Conservation (phyloP, 1,284 basidiomycete genomes). For the Heterobasidion annosum region DNA sequence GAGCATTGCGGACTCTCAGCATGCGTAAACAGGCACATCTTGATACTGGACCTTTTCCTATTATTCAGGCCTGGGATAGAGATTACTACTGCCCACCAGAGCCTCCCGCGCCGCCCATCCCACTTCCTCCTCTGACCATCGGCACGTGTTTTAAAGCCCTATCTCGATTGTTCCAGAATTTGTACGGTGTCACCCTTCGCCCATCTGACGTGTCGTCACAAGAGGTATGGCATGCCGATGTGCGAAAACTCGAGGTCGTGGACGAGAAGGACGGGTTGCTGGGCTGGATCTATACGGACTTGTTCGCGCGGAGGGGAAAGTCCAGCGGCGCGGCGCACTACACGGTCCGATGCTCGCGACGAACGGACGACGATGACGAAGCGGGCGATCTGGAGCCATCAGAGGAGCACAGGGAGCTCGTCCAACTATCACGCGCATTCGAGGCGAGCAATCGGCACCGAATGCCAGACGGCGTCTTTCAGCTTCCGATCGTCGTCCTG, state of each 20-base stretch:
- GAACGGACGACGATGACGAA: conserved; percentile 87
- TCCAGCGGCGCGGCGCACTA: conserved; percentile 93
- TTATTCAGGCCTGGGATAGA: conserved; percentile 87
- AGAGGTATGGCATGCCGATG: conserved; percentile 85
- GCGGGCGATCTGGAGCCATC: conserved; percentile 44
- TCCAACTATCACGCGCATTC: conserved; percentile 45
- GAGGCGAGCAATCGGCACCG: conserved; percentile 49
- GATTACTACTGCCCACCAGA: conserved; percentile 83
- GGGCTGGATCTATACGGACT: conserved; percentile 92
- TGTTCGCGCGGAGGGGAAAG: conserved; percentile 84
- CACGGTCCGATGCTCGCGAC: conserved; percentile 89
- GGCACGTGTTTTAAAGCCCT: conserved; percentile 85
- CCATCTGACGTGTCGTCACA: conserved; percentile 61
- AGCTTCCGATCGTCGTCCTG: conserved; percentile 88
- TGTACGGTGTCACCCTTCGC: conserved; percentile 85
- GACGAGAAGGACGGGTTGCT: conserved; percentile 82
- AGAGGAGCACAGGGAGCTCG: conserved; percentile 29
- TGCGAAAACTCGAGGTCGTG: conserved; percentile 88
- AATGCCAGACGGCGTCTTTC: conserved; percentile 63
- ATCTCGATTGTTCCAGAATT: conserved; percentile 72
- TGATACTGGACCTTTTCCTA: conserved; percentile 42
- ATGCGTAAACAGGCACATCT: conserved; percentile 68
- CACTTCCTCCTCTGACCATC: conserved; percentile 67
- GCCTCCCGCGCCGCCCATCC: conserved; percentile 57
- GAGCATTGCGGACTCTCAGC: conserved; percentile 66